These are phyloP conservation scores for Alternaria panax DNA, from an alignment of 2,329 filamentous ascomycete species.

Conservation along the genomic window DNA sequence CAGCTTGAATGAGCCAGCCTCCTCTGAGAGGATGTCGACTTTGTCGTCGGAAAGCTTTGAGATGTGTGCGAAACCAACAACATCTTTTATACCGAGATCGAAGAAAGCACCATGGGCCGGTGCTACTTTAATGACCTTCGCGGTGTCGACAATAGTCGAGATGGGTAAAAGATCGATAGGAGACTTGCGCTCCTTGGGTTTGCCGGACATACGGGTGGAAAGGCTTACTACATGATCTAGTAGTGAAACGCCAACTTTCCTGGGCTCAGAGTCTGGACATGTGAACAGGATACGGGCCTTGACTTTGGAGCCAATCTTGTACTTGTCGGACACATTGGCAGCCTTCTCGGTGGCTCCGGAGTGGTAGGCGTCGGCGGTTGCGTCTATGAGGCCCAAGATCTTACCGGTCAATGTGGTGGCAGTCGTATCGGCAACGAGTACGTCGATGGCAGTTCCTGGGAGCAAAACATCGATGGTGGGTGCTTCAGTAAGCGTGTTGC, in stretches of 20 bases:
- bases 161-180: slow-evolving; percentile 70
- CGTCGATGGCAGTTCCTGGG: slow-evolving; percentile 87
- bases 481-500: slow-evolving; percentile 73
- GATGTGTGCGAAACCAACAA: slow-evolving; percentile 92
- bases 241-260: slow-evolving; percentile 86
- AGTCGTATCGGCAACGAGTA: slow-evolving; percentile 79
- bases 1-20: slow-evolving; percentile 78
- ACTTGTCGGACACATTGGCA: slow-evolving; percentile 75
- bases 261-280: slow-evolving; percentile 78
- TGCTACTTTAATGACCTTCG: slow-evolving; percentile 81
- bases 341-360: slow-evolving; percentile 77
- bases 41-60: slow-evolving; percentile 91
- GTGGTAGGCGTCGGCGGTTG: slow-evolving; percentile 89
- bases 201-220: slow-evolving; percentile 49
- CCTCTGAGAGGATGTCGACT: slow-evolving; percentile 80
- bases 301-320: slow-evolving; percentile 82
- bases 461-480: slow-evolving; percentile 90
- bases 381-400: slow-evolving; percentile 88
- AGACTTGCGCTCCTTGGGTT: slow-evolving; percentile 54
- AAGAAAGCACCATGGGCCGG: slow-evolving; percentile 82
- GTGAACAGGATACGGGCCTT: slow-evolving; percentile 89
- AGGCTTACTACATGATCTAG: slow-evolving; percentile 83
- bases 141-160: slow-evolving; percentile 78
- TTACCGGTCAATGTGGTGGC: slow-evolving; percentile 83
- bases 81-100: slow-evolving; percentile 69